These are phyloP conservation scores for Bondarzewia mesenterica DNA, from an alignment of 1,284 basidiomycete genomes.

Conservation along the genomic window DNA sequence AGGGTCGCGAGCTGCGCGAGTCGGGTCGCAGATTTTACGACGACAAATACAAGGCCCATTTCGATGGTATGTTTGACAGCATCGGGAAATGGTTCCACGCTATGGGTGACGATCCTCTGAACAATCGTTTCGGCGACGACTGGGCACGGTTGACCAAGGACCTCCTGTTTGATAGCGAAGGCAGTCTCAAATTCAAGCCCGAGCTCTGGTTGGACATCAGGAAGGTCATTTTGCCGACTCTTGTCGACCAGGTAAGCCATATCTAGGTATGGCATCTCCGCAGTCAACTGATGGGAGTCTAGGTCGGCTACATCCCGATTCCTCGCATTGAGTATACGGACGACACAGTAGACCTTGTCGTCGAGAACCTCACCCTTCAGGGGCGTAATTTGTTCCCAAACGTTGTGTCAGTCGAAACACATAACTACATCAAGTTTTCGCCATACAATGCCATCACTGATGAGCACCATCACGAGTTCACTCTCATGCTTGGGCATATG, in stretches of 20 bases:
- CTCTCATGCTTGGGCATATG: constrained; percentile 73
- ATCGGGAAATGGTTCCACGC: constrained; percentile 74
- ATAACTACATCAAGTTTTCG: constrained; percentile 80
- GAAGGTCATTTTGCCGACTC: constrained; percentile 71
- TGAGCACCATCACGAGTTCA: constrained; percentile 61
- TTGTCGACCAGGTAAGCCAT: constrained; percentile 59
- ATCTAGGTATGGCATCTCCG: neutral
- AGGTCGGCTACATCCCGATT: constrained; percentile 87
- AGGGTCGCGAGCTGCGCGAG: constrained; percentile 58
- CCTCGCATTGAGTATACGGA: constrained; percentile 91
- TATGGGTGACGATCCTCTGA: constrained; percentile 81
- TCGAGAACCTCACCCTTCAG: constrained; percentile 89
- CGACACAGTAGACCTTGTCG: constrained; percentile 77
- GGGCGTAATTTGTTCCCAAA: constrained; percentile 81
- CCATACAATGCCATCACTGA: constrained; percentile 63
- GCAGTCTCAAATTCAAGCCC: constrained; percentile 86
- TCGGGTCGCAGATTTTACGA: constrained; percentile 74
- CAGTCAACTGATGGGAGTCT: too few relatives aligned
- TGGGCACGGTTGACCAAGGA: constrained; percentile 81
- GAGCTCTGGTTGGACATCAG: constrained; percentile 84
- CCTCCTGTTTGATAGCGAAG: constrained; percentile 69
- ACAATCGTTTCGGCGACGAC: constrained; percentile 75
- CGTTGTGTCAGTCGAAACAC: constrained; percentile 72
- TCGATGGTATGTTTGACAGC: constrained; percentile 73
- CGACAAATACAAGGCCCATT: constrained; percentile 80